phyloP scores from a whole-genome alignment of 768 basidiomycete genomes.

The Leucosporidium yakuticum region DNA sequence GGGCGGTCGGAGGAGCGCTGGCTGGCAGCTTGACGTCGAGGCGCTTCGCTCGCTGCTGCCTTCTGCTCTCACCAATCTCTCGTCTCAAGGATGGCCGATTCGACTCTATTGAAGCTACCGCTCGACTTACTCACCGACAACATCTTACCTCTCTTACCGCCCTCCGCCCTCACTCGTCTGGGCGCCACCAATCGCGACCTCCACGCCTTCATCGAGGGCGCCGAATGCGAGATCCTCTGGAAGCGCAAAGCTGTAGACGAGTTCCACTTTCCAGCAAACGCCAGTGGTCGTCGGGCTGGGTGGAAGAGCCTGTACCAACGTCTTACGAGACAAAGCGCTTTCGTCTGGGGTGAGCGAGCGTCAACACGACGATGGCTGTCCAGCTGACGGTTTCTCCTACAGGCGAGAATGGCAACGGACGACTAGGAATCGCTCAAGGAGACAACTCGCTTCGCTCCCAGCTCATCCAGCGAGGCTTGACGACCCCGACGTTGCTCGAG shows the following conservation, averaged over 20 bases:
- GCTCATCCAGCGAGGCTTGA: constrained; percentile 47
- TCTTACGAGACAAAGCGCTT: constrained; percentile 45
- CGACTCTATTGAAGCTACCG: not conserved
- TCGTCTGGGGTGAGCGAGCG: constrained; percentile 23
- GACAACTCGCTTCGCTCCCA: constrained; percentile 41
- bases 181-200: not conserved
- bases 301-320: constrained; percentile 76
- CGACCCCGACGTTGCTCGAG: constrained; percentile 60
- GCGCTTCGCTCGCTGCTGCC: no score
- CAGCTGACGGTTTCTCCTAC: not conserved
- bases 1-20: no score
- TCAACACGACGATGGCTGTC: constrained; percentile 6
- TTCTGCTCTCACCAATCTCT: no score
- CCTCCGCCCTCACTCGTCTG: not conserved
- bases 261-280: constrained; percentile 68
- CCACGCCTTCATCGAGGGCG: constrained; percentile 30
- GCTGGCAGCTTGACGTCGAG: no score
- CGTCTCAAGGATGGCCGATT: no score
- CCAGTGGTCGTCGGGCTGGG: constrained; percentile 66
- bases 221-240: constrained; percentile 74
- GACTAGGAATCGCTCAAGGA: constrained; percentile 54
- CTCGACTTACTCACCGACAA: not conserved
- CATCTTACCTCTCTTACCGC: not conserved
- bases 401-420: constrained; percentile 59
- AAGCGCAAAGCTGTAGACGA: constrained; percentile 61